Evolutionary conservation across 2,329 filamentous ascomycete species (phyloP), one percentile per base, ranked within the genome.

Genomic region (Phyllosticta citrichinensis): DNA sequence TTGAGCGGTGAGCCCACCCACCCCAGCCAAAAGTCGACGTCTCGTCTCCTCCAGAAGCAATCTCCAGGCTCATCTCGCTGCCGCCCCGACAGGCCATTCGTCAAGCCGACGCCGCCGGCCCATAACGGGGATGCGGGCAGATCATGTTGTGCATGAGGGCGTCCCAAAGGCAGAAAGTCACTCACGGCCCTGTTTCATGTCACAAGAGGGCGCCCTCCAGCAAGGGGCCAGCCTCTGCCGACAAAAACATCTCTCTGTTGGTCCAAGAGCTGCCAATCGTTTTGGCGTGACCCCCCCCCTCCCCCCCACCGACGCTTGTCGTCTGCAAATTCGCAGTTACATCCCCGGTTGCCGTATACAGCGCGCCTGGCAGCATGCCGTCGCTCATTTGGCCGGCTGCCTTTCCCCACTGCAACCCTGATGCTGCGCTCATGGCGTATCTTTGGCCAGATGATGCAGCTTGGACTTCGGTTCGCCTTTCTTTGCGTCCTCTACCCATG

Each of bases 181-280:
- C 56, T 54, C 53, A 56, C 58, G 27, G 50, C 60, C 19, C 33
- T 61, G 60, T 61, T 56, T 61, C 60, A 61, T 57, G 55, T 61
- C 60, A 61, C 60, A 55, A 51, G 57, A 61, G 60, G 60, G 60
- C 60, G 51, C 53, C 27, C 25, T 53, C 54, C 24, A 56, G 58
- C 58, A 61, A 61, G 58, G 58, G 58, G 27, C 27, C 27, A 30
- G 27, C 27, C 27, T 30, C 27, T 30, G 27, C 27, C 27, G 27
- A 30, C 27, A 3, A 30, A 30, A 30, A 30, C 6, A 30, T 8
- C 1, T 8, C 17, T 20, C 19, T 52, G 17, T 24, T n/a, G 33
- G 11, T 24, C 51, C 51, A 24, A 60, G 58, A 61, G 58, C 58
- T 57, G 55, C 60, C 60, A 61, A 57, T 61, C 60, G 60, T 27